Conservation (phyloP, 2,329 filamentous ascomycete species). For the Epichloe sp. region DNA sequence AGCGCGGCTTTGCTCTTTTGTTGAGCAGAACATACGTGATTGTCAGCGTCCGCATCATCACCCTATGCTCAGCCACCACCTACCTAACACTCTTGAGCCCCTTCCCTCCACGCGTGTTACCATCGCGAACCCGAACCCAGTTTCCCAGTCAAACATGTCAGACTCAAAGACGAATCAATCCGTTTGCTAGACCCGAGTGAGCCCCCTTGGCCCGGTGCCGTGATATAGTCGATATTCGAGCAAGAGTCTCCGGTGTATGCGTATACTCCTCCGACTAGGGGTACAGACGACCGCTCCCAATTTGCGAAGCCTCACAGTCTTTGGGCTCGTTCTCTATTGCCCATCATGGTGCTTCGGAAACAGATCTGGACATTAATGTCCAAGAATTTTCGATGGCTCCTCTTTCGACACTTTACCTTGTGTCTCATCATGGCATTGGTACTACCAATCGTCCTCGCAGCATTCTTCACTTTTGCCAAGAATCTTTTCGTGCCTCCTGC, state of each 20-base stretch:
- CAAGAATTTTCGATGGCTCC: slow-evolving; percentile 49
- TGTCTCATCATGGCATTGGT: slow-evolving; percentile 45
- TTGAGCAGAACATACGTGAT: background rate
- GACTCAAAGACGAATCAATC: background rate
- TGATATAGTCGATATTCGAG: background rate
- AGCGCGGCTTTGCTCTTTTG: background rate
- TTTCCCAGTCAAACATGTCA: too few relatives aligned
- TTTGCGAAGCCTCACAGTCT: background rate
- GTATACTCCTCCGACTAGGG: too few relatives aligned
- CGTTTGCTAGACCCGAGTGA: background rate
- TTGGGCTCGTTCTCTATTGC: background rate
- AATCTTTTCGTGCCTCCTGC: slow-evolving; percentile 74
- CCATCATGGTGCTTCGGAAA: slow-evolving; percentile 36
- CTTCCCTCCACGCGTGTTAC: too few relatives aligned
- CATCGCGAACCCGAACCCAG: too few relatives aligned
- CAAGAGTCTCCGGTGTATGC: too few relatives aligned
- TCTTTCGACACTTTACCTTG: slow-evolving; percentile 38
- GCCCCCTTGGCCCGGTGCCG: background rate
- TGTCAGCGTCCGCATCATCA: background rate
- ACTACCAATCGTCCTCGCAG: slow-evolving; percentile 43
- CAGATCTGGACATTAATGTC: slow-evolving; percentile 48
- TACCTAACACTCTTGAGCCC: too few relatives aligned
- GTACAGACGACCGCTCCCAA: background rate
- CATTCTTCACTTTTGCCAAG: slow-evolving; percentile 57
- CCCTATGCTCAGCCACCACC: background rate